phyloP scores from a whole-genome alignment of 805 yeast species.

The Cyberlindnera subsufficiens region DNA sequence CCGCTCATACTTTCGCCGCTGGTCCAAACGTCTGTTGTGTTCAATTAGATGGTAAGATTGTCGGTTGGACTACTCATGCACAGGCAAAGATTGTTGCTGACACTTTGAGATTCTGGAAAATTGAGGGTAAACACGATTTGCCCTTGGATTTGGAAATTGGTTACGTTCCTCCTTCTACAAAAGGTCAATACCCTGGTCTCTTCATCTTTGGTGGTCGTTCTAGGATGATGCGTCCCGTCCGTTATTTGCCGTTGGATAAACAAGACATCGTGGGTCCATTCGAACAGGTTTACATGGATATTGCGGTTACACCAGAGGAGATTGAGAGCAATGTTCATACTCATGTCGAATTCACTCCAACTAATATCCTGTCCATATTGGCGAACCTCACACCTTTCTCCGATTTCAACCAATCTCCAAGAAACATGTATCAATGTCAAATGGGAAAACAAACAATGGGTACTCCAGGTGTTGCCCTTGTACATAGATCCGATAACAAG shows the following conservation, averaged over 20 bases:
- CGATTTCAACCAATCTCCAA: constrained; percentile 97
- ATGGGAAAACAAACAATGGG: constrained; percentile 99
- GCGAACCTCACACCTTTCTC: constrained; percentile 98
- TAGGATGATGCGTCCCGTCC: constrained; percentile 94
- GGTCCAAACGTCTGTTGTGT: constrained; percentile 89
- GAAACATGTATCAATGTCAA: constrained; percentile 99
- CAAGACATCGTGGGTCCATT: constrained; percentile 93
- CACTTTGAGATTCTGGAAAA: constrained; percentile 88
- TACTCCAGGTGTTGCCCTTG: constrained; percentile 95
- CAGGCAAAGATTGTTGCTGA: constrained; percentile 85
- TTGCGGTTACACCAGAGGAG: constrained; percentile 92
- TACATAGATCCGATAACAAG: constrained; percentile 91
- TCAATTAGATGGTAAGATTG: constrained; percentile 85
- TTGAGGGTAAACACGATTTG: constrained; percentile 68
- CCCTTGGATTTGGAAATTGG: constrained; percentile 91
- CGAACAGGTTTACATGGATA: constrained; percentile 94
- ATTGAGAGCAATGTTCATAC: constrained; percentile 75
- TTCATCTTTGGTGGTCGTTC: constrained; percentile 88
- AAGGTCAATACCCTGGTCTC: constrained; percentile 97
- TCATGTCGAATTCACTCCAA: constrained; percentile 93
- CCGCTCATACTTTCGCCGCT: constrained; percentile 74
- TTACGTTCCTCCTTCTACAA: constrained; percentile 89
- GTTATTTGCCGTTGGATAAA: constrained; percentile 79
- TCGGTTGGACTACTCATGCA: constrained; percentile 92
- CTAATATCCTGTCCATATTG: constrained; percentile 87